Evolutionary conservation across 495 filamentous ascomycete genomes (phyloP).

Genomic region (Neurospora hispaniola): DNA sequence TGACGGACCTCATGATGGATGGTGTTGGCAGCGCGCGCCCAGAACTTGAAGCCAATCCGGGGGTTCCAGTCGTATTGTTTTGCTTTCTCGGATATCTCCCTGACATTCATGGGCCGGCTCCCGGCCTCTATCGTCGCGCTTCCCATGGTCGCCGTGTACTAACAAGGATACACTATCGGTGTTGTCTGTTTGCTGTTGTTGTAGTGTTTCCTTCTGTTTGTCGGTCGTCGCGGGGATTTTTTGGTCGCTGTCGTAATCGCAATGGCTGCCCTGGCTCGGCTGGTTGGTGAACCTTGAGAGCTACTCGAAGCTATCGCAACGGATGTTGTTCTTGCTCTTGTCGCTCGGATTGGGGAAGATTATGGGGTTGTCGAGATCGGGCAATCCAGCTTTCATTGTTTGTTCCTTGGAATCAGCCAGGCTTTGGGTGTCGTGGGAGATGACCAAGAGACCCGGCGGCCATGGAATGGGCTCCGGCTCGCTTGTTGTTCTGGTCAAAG

Average conservation of each 20-base stretch:
- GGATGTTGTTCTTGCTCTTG: neutral
- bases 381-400: neutral
- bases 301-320: neutral
- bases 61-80: conserved; percentile 70
- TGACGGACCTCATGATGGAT: conserved; percentile 63
- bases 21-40: conserved; percentile 70
- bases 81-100: conserved; percentile 61
- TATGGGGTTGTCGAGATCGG: neutral
- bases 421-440: neutral
- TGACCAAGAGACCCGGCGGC: neutral
- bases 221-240: neutral
- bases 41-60: conserved; percentile 60
- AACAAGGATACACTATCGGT: neutral
- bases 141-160: neutral
- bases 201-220: neutral
- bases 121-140: neutral
- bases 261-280: neutral
- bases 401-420: neutral
- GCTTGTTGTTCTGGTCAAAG: neutral
- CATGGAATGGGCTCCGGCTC: neutral
- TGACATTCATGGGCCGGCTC: conserved; percentile 54
- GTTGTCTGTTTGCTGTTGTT: neutral
- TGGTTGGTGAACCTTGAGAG: neutral
- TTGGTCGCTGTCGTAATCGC: neutral
- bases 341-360: neutral